Evolutionary conservation across 2,329 filamentous ascomycete species (phyloP), one percentile per base, ranked within the genome.

Genomic region (Trichoderma breve): DNA sequence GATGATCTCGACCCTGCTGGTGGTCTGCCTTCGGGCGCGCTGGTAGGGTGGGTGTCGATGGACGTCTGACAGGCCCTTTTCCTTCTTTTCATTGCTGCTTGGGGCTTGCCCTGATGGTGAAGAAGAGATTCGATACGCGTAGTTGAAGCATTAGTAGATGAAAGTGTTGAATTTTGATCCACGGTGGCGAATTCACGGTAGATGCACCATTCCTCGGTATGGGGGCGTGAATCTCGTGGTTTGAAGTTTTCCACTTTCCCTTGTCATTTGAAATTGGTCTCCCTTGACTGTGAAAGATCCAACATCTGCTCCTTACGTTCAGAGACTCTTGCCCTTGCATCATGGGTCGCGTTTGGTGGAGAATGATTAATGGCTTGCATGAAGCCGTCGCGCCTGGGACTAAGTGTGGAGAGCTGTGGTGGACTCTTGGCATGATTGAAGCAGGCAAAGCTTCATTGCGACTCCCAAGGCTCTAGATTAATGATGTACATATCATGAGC

Each of bases 1-100:
- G 92, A 96, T 96, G 94, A 97, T 96, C 93, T 96, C 92, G 87
- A 91, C 92, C 92, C 91, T 84, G 86, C 82, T 81, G 80, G 85
- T 82, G 84, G 87, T 91, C 88, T 89, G 90, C 89, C 89, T 91
- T 94, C 85, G 92, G 92, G 91, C 92, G 88, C 88, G 85, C 83
- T 86, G 84, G 83, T 86, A 85, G 92, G 92, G 92, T 92, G 93
- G 92, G 92, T 89, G 87, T 88, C 86, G 92, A 92, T 87, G 92
- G 91, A 93, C 89, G 92, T 95, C 93, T 96, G 93, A 95, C 93
- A 93, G 93, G 87, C 82, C 24, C 80, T 87, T 86, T 82, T 79
- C 78, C 74, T 78, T 84, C 84, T 89, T 89, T 89, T 88, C 85
- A 83, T 87, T 88, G 79, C 82, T 80, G n/a, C 77, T 80, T 78